Base-by-base conservation (phyloP, 1,284 basidiomycete species). In the Ceratobasidium sp. region DNA sequence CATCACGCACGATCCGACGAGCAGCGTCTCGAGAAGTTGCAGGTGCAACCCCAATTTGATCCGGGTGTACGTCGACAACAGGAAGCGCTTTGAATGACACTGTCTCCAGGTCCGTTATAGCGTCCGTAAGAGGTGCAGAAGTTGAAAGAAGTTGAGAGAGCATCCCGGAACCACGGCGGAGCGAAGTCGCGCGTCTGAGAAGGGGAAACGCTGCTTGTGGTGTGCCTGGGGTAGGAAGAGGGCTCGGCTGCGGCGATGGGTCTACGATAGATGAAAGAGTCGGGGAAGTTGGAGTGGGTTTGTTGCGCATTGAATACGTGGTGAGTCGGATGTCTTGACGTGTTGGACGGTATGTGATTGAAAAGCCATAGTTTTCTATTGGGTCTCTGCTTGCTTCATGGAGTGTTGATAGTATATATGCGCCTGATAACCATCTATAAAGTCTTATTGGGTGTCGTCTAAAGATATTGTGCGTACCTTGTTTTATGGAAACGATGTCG, bases 381-480 rank as follows among this genome's bases (percentile, higher is more conserved):
- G 93, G 90, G 84, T 97, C 95, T 38, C 95, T 91, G 80, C 94
- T 95, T 0, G 94, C 91, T 84, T 97, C 95, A 84, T 97, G 95
- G 5, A 98, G 86, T 0, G 96, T 92, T 1, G 95, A 97, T 46
- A 97, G 86, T 77, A 98, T 97, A 83, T 98, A 98, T 69, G 94
- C 91, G 44, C 95, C 95, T 94, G 78, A 2, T 54, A 48, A 15
- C 15, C 9, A 26, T 17, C 26, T 33, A 13, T 78, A 12, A 67
- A 42, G 23, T 7, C 2, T 17, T 26, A 17, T 28, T 26, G 15
- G n/a, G 20, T n/a, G n/a, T 33, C 15, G 65, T 44, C 42, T 10
- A 50, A 15, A n/a, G 20, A 33, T 33, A 61, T 1, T 28, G 23
- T 77, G 80, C 78, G 57, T 50, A 91, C 96, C 96, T 90, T 94